Conservation (phyloP, 2,329 filamentous ascomycete genomes). For the Chrysosporium keratinophilum region DNA sequence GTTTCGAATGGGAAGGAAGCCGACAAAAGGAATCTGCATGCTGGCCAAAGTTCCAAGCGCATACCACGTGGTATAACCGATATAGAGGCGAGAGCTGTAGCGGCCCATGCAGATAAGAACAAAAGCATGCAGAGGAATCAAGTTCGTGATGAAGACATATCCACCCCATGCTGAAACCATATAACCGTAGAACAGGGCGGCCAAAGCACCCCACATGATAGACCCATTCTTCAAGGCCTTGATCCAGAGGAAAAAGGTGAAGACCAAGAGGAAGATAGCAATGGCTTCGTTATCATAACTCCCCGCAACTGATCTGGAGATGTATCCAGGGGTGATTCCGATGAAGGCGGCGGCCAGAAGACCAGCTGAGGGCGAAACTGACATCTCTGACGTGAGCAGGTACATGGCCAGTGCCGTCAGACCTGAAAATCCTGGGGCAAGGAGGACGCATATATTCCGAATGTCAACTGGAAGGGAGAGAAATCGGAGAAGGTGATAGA, state of each 20-base stretch:
- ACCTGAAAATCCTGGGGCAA: constrained; percentile 88
- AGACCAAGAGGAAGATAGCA: constrained; percentile 95
- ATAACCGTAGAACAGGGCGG: constrained; percentile 96
- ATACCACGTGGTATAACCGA: constrained; percentile 97
- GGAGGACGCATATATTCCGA: constrained; percentile 94
- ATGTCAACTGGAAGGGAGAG: constrained; percentile 92
- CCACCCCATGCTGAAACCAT: constrained; percentile 99
- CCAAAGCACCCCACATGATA: constrained; percentile 89
- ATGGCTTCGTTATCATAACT: constrained; percentile 99
- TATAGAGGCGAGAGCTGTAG: constrained; percentile 87
- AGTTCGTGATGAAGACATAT: constrained; percentile 97
- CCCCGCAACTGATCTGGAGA: constrained; percentile 91
- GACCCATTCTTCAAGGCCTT: constrained; percentile 95
- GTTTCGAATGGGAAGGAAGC: constrained; percentile 89
- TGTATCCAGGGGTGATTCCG: constrained; percentile 95
- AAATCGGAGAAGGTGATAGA: constrained; percentile 86
- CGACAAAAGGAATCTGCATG: constrained; percentile 99
- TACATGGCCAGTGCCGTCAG: constrained; percentile 88
- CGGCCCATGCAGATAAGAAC: constrained; percentile 93
- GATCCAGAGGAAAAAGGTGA: constrained; percentile 98
- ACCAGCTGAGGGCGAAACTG: constrained; percentile 84
- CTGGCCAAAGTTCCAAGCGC: constrained; percentile 88
- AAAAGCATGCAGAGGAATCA: constrained; percentile 88
- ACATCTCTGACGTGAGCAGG: constrained; percentile 94
- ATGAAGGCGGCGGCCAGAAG: constrained; percentile 91